phyloP scores from a whole-genome alignment of 495 filamentous ascomycete genomes.

The Lepraria neglecta region DNA sequence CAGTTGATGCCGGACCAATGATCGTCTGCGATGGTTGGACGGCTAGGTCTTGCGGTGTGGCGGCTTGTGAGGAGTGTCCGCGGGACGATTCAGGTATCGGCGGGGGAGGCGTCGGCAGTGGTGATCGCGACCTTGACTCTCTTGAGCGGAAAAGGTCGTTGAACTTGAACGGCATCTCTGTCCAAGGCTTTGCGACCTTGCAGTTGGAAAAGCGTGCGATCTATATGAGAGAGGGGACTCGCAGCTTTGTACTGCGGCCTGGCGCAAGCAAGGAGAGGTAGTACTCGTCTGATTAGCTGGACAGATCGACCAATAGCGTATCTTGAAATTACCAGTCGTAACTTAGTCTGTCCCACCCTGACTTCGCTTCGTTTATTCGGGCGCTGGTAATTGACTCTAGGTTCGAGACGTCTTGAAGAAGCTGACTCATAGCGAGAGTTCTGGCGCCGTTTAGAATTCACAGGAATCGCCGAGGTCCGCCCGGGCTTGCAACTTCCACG shows the following conservation, averaged over 20 bases:
- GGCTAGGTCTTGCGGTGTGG: not conserved
- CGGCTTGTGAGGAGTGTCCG: not conserved
- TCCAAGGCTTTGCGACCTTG: conserved; percentile 8
- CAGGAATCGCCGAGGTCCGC: no score
- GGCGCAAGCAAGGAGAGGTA: conserved; percentile 1
- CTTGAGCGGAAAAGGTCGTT: conserved; percentile 9
- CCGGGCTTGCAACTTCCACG: no score
- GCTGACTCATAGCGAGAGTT: no score
- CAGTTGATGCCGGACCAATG: conserved; percentile 1
- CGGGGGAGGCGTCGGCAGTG: conserved; percentile 6
- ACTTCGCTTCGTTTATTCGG: not conserved
- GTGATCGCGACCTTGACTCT: conserved; percentile 6
- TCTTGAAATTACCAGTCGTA: not conserved
- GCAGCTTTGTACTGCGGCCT: conserved; percentile 2
- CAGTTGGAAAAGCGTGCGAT: conserved; percentile 3
- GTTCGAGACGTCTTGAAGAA: no score
- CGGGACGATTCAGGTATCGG: conserved; percentile 8
- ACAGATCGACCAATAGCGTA: not conserved
- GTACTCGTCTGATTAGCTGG: not conserved
- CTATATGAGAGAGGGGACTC: not conserved
- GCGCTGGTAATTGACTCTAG: not conserved
- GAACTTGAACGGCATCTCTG: conserved; percentile 9
- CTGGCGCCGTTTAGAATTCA: no score
- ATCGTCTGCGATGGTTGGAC: conserved; percentile 1
- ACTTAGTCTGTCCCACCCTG: no score